These are phyloP conservation scores for Gnomoniopsis smithogilvyi DNA, from an alignment of 2,329 filamentous ascomycete species.

Conservation along the genomic window DNA sequence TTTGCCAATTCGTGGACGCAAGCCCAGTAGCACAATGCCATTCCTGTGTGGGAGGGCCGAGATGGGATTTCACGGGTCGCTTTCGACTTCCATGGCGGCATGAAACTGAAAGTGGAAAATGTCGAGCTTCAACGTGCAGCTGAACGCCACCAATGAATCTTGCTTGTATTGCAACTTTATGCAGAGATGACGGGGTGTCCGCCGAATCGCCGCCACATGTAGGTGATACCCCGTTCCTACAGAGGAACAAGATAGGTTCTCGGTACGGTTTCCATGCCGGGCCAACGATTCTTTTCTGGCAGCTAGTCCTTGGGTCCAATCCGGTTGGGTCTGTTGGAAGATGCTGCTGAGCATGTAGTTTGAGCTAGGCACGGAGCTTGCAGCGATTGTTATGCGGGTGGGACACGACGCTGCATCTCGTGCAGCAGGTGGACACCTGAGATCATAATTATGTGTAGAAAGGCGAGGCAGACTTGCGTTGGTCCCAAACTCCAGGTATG, in stretches of 20 bases:
- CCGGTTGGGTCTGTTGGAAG: too few relatives aligned
- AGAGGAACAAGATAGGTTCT: neutral
- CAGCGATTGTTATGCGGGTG: neutral
- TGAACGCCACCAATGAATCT: conserved; percentile 7
- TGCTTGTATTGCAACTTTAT: conserved; percentile 2
- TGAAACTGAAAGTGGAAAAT: conserved; percentile 9
- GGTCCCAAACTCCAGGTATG: neutral
- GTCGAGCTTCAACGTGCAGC: conserved; percentile 15
- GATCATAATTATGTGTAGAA: neutral
- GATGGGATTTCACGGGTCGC: conserved; percentile 9
- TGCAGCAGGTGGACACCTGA: neutral
- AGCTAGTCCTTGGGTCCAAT: neutral
- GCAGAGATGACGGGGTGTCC: conserved; percentile 2
- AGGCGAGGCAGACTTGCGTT: too few relatives aligned
- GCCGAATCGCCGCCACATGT: neutral
- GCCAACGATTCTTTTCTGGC: neutral
- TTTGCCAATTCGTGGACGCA: neutral
- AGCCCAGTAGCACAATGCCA: neutral
- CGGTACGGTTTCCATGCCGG: neutral
- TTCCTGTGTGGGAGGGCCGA: conserved; percentile 11
- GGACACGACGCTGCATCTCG: neutral
- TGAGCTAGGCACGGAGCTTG: neutral
- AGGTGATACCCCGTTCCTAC: neutral
- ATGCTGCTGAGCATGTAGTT: too few relatives aligned
- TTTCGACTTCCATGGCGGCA: conserved; percentile 7